Conservation (phyloP, 1,284 basidiomycete species). For the Sparassis latifolia region DNA sequence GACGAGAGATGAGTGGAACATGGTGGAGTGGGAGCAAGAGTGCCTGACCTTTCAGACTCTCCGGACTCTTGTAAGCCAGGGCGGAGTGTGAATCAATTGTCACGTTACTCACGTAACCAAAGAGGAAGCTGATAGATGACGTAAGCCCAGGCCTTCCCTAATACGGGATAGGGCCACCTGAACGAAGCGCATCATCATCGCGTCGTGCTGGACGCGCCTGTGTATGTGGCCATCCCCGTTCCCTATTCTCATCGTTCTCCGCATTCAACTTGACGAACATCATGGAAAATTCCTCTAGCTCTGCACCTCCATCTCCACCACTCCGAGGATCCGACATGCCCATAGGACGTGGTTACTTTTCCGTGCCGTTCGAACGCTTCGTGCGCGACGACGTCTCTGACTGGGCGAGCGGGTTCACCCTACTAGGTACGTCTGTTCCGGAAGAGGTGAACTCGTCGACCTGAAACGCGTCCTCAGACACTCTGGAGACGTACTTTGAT, state of each 20-base stretch:
- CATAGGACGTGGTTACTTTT: conserved; percentile 38
- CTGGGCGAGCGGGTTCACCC: conserved; percentile 58
- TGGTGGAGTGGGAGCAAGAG: conserved; percentile 32
- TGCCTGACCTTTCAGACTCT: no score
- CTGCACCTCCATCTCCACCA: conserved; percentile 24
- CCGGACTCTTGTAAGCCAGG: not conserved
- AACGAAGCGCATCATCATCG: no score
- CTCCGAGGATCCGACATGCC: conserved; percentile 14
- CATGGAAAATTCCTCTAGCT: conserved; percentile 22
- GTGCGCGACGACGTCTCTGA: conserved; percentile 46
- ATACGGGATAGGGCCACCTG: no score
- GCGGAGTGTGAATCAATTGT: conserved; percentile 8
- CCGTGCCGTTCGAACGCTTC: conserved; percentile 46
- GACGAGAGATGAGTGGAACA: conserved; percentile 61
- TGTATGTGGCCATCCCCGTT: no score
- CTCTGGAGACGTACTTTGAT: conserved; percentile 87
- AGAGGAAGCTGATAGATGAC: no score
- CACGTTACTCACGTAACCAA: no score
- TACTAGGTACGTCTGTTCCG: conserved; percentile 46
- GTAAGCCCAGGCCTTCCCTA: no score
- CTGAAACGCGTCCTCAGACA: conserved; percentile 42
- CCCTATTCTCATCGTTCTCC: no score
- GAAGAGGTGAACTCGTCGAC: not conserved
- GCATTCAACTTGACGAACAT: no score
- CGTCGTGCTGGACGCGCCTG: not conserved